phyloP scores from a whole-genome alignment of 2,329 filamentous ascomycete genomes.

The Pseudopyrenochaeta lycopersici region DNA sequence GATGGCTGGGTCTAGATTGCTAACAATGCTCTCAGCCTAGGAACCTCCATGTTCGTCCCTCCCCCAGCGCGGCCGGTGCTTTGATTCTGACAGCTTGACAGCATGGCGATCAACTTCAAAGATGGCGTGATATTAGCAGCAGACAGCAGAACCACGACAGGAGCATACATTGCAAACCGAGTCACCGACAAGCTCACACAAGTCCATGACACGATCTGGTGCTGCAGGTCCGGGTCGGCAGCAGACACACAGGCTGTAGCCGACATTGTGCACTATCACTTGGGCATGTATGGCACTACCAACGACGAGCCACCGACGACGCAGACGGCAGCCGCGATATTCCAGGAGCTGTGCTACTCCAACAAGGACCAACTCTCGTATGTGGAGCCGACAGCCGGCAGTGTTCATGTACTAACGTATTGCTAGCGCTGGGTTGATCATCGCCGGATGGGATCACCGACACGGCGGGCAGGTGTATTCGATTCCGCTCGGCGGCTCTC shows the following conservation, averaged over 20 bases:
- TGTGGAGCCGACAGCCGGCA: constrained; percentile 44
- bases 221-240: constrained; percentile 95
- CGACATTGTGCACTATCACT: constrained; percentile 96
- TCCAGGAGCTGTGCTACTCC: constrained; percentile 97
- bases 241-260: constrained; percentile 98
- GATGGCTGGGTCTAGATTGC: constrained; percentile 21
- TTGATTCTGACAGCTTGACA: constrained; percentile 51
- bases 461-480: constrained; percentile 98
- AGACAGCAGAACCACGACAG: constrained; percentile 96
- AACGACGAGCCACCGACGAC: constrained; percentile 93
- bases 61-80: constrained; percentile 10
- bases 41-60: constrained; percentile 88
- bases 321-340: constrained; percentile 92
- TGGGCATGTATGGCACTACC: constrained; percentile 88
- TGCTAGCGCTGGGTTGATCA: constrained; percentile 89
- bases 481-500: constrained; percentile 92
- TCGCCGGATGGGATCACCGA: constrained; percentile 95
- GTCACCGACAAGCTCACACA: constrained; percentile 99
- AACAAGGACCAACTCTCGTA: constrained; percentile 95
- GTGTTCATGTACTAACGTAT: constrained; percentile 23
- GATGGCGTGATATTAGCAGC: constrained; percentile 98
- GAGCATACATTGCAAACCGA: constrained; percentile 97
- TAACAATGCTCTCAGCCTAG: constrained; percentile 68
- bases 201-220: constrained; percentile 99
- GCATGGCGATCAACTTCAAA: constrained; percentile 99